phyloP scores from a whole-genome alignment of 768 basidiomycete species.

The Amylocystis lapponica region DNA sequence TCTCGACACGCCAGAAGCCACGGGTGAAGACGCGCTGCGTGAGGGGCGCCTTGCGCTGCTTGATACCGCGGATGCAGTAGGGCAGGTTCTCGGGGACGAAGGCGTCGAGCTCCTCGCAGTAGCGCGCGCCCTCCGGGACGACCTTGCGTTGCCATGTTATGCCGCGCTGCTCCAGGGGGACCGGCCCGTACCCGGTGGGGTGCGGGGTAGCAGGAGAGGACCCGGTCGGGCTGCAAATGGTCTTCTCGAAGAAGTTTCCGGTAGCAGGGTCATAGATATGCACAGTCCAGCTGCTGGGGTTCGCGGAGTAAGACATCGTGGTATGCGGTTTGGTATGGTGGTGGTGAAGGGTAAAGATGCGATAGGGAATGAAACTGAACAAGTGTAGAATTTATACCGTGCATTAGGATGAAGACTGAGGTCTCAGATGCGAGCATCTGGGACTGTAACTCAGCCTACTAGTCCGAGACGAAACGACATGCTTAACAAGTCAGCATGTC shows the following conservation, averaged over 20 bases:
- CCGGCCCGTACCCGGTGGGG: neutral
- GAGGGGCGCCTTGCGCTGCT: constrained; percentile 7
- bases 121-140: constrained; percentile 9
- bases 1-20: constrained; percentile 7
- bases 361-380: neutral
- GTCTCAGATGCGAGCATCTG: too few relatives aligned
- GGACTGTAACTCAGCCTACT: too few relatives aligned
- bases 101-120: constrained; percentile 14
- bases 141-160: neutral
- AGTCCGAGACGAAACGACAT: too few relatives aligned
- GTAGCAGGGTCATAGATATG: neutral
- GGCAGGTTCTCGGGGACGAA: constrained; percentile 14
- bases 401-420: too few relatives aligned
- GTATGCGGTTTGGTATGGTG: neutral
- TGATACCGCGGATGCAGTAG: constrained; percentile 11
- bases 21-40: constrained; percentile 8
- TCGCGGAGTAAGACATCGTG: neutral
- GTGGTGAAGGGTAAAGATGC: neutral
- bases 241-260: neutral
- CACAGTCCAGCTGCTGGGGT: neutral
- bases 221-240: neutral
- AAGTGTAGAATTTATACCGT: neutral
- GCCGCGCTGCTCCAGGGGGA: neutral
- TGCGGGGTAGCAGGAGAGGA: neutral
- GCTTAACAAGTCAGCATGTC: too few relatives aligned